These are phyloP conservation scores for Aspergillus sclerotioniger DNA, from an alignment of 495 filamentous ascomycete species.

Conservation along the genomic window DNA sequence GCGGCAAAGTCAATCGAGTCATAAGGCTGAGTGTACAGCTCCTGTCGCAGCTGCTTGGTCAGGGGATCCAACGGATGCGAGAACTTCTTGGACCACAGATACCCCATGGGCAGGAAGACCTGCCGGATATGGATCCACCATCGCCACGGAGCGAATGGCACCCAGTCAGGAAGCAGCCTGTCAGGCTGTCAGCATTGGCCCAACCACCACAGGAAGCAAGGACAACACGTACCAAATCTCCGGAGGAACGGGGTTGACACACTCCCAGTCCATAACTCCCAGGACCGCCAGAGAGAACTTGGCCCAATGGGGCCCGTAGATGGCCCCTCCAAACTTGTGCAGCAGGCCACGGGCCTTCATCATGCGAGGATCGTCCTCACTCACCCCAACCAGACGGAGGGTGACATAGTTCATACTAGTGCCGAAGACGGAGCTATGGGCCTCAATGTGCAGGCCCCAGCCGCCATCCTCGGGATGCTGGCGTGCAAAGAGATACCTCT, in stretches of 20 bases:
- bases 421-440: conserved; percentile 88
- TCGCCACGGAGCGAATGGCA: conserved; percentile 89
- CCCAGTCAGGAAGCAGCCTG: conserved; percentile 89
- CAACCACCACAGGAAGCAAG: background rate
- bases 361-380: conserved; percentile 80
- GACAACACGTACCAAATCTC: conserved; percentile 69
- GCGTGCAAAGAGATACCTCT: conserved; percentile 85
- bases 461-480: conserved; percentile 88
- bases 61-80: conserved; percentile 67
- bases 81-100: conserved; percentile 78
- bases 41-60: conserved; percentile 70
- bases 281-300: conserved; percentile 90
- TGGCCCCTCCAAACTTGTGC: conserved; percentile 82
- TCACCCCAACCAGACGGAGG: conserved; percentile 83
- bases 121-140: conserved; percentile 99
- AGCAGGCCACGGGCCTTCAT: conserved; percentile 80
- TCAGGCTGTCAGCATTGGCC: conserved; percentile 1
- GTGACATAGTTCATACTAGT: conserved; percentile 87
- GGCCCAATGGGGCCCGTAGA: conserved; percentile 86
- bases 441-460: conserved; percentile 96
- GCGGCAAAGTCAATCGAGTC: conserved; percentile 70
- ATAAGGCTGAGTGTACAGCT: conserved; percentile 81
- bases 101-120: conserved; percentile 91
- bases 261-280: conserved; percentile 83
- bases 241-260: conserved; percentile 89